Conservation (phyloP, 2,329 filamentous ascomycete species). For the Truncatella angustata region DNA sequence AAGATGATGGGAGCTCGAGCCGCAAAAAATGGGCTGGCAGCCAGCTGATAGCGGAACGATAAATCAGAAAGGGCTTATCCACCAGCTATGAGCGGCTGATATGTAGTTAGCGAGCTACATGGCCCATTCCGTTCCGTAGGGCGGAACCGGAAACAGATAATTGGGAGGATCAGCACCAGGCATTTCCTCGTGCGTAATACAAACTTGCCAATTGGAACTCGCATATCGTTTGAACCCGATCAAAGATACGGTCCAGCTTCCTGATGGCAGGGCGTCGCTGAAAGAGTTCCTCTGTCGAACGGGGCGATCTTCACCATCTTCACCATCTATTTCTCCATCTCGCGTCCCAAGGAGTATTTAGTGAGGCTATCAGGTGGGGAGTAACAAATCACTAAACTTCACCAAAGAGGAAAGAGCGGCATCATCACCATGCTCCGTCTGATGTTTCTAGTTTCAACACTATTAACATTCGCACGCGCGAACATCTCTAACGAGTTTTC, state of each 20-base stretch:
- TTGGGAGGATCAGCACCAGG: not conserved
- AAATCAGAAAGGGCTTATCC: constrained; percentile 5
- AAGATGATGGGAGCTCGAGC: too few relatives aligned
- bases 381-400: not conserved
- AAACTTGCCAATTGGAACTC: too few relatives aligned
- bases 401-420: not conserved
- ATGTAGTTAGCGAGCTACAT: too few relatives aligned
- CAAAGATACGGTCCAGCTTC: too few relatives aligned
- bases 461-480: not conserved
- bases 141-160: not conserved
- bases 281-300: not conserved
- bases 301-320: not conserved
- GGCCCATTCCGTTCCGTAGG: too few relatives aligned
- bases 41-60: not conserved
- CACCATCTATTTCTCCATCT: not conserved
- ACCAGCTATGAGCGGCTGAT: not conserved
- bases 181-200: too few relatives aligned
- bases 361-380: not conserved
- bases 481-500: not conserved
- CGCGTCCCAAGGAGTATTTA: not conserved
- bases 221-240: too few relatives aligned
- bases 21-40: not conserved
- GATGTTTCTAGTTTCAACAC: not conserved
- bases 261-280: not conserved
- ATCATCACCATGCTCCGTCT: not conserved